A percentile compares a stretch with the other conserved stretches of the same genome.
phyloP scores from a whole-genome alignment of 148 eudicot genomes.

The Beta vulgaris region DNA sequence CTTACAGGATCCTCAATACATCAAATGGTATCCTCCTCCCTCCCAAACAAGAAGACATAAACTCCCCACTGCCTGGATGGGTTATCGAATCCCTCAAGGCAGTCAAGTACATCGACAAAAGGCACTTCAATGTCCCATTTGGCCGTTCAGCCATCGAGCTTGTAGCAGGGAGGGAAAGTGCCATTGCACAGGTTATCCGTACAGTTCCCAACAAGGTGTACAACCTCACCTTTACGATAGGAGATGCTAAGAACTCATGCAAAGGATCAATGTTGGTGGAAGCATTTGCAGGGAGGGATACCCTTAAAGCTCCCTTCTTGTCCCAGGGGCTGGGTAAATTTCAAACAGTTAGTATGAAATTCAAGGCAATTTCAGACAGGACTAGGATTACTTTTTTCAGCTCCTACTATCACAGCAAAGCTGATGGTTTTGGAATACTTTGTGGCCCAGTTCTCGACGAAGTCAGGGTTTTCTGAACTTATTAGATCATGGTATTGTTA shows the following conservation, averaged over 20 bases:
- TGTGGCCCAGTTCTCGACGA: conserved; percentile 83
- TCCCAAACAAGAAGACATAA: conserved; percentile 59
- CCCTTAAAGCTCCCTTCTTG: conserved; percentile 54
- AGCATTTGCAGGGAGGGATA: conserved; percentile 70
- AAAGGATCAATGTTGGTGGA: conserved; percentile 84
- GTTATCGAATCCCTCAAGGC: conserved; percentile 81
- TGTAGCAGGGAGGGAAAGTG: conserved; percentile 83
- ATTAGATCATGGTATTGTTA: conserved; percentile 3
- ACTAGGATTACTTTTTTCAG: conserved; percentile 77
- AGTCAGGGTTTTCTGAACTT: conserved; percentile 44
- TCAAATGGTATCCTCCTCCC: conserved; percentile 80
- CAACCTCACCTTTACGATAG: conserved; percentile 50
- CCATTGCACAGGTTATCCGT: conserved; percentile 64
- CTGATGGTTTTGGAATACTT: conserved; percentile 54
- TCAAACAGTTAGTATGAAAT: conserved; percentile 41
- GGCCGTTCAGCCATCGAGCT: conserved; percentile 68
- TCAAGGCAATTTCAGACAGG: conserved; percentile 41
- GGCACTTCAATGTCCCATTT: conserved; percentile 67
- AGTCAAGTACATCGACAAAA: conserved; percentile 65
- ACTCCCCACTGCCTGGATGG: conserved; percentile 89
- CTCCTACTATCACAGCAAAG: conserved; percentile 62
- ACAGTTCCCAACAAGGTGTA: conserved; percentile 55
- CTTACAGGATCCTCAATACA: conserved; percentile 52
- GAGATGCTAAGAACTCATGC: conserved; percentile 76
- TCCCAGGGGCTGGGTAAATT: conserved; percentile 55